Evolutionary conservation across 176 grass and related monocot genomes (phyloP).

Genomic region (Secale cereale): DNA sequence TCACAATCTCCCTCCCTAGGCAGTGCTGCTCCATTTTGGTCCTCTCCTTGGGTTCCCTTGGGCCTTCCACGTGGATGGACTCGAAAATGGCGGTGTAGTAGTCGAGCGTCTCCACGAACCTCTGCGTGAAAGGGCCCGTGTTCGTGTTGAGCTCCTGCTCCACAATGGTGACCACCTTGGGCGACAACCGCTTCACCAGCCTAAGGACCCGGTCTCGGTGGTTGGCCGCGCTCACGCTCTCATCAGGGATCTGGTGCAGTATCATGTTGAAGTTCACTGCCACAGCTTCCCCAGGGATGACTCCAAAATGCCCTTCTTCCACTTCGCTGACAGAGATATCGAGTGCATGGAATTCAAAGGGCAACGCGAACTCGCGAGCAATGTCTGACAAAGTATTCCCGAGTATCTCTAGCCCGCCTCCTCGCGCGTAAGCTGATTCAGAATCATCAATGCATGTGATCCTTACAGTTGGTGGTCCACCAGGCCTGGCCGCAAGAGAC

Average conservation of each 20-base stretch:
- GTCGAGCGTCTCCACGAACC: slow-evolving; percentile 72
- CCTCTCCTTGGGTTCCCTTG: slow-evolving; percentile 55
- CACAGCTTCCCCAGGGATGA: slow-evolving; percentile 50
- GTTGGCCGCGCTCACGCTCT: slow-evolving; percentile 66
- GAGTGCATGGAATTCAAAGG: slow-evolving; percentile 70
- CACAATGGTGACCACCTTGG: slow-evolving; percentile 76
- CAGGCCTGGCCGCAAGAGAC: slow-evolving; percentile 56
- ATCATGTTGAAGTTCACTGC: slow-evolving; percentile 82
- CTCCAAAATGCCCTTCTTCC: slow-evolving; percentile 41
- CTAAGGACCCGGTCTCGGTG: slow-evolving; percentile 69
- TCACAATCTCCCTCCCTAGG: slow-evolving; percentile 56
- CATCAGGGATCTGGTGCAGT: slow-evolving; percentile 70
- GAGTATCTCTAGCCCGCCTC: slow-evolving; percentile 65
- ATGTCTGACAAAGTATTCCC: slow-evolving; percentile 56
- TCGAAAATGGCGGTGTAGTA: slow-evolving; percentile 83
- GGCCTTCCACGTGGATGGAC: slow-evolving; percentile 65
- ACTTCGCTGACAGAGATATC: slow-evolving; percentile 45
- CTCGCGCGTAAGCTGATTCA: slow-evolving; percentile 34
- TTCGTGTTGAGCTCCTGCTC: slow-evolving; percentile 93
- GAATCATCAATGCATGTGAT: slow-evolving; percentile 69
- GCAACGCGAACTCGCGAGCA: slow-evolving; percentile 62
- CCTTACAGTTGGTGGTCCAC: slow-evolving; percentile 56
- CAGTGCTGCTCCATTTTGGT: slow-evolving; percentile 40
- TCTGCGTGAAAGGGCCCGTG: slow-evolving; percentile 51
- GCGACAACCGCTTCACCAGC: slow-evolving; percentile 58